phyloP scores from a whole-genome alignment of 768 basidiomycete species.

The Boletus reticulatus region DNA sequence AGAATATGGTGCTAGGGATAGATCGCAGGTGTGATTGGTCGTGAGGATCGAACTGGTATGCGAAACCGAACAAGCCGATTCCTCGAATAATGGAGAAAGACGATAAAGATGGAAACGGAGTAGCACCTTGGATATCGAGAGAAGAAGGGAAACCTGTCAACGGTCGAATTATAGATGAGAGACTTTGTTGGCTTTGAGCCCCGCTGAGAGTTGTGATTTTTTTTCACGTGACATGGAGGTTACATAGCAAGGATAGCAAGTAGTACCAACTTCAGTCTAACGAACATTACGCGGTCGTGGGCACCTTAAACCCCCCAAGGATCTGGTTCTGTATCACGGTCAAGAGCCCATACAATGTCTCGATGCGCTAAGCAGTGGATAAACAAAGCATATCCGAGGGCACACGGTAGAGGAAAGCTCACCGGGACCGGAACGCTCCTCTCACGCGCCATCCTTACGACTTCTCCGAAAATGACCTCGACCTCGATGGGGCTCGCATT shows the following conservation, averaged over 20 bases:
- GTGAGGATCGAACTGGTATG: neutral
- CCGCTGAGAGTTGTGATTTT: too few relatives aligned
- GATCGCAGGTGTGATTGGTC: too few relatives aligned
- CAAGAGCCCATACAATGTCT: conserved; percentile 57
- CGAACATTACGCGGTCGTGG: neutral
- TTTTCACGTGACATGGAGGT: conserved; percentile 3
- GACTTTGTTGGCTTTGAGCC: too few relatives aligned
- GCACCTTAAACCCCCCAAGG: conserved; percentile 33
- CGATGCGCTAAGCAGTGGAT: conserved; percentile 45
- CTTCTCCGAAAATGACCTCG: conserved; percentile 63
- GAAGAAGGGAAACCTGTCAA: neutral
- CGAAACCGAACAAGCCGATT: too few relatives aligned
- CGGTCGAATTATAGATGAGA: too few relatives aligned
- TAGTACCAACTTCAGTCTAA: neutral
- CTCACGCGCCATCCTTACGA: conserved; percentile 26
- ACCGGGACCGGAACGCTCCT: conserved; percentile 16
- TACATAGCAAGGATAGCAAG: neutral
- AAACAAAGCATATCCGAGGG: neutral
- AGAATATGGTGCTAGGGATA: neutral
- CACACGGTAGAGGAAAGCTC: neutral
- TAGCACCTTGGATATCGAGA: neutral
- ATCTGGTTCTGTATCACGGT: conserved; percentile 64
- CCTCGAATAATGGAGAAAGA: neutral
- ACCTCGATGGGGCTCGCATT: conserved; percentile 61
- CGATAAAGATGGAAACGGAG: neutral